Conservation (phyloP, 129 eudicot genomes). For the Ambrosia artemisiifolia region DNA sequence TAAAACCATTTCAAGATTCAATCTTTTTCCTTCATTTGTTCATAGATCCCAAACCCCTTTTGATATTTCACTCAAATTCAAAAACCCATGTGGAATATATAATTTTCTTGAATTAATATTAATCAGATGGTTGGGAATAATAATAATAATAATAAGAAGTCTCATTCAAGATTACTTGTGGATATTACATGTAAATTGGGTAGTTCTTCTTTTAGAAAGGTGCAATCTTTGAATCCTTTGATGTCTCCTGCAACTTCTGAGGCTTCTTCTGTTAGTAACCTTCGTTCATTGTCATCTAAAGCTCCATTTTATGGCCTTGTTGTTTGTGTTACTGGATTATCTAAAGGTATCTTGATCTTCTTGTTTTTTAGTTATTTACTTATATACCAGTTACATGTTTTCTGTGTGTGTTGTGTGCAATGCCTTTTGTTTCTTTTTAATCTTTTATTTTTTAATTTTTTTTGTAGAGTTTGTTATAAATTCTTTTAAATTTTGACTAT, state of each 20-base stretch:
- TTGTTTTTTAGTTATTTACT: background rate
- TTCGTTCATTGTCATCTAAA: slow-evolving; percentile 12
- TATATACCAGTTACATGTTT: background rate
- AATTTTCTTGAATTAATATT: background rate
- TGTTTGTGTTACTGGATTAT: slow-evolving; percentile 86
- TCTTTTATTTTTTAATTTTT: too few species aligned
- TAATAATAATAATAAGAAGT: slow-evolving; percentile 22
- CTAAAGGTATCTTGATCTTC: slow-evolving; percentile 56
- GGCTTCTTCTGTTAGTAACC: slow-evolving; percentile 29
- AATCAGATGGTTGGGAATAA: slow-evolving; percentile 45
- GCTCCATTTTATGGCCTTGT: slow-evolving; percentile 76
- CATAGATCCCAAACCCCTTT: slow-evolving; percentile 21
- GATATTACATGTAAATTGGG: slow-evolving; percentile 49
- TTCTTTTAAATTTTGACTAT: too few species aligned
- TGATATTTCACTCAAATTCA: background rate
- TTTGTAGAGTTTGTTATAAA: too few species aligned
- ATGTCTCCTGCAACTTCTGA: slow-evolving; percentile 49
- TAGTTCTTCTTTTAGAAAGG: slow-evolving; percentile 42
- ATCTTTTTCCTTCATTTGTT: background rate
- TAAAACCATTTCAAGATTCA: background rate
- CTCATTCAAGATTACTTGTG: slow-evolving; percentile 58
- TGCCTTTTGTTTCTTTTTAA: background rate
- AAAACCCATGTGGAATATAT: slow-evolving; percentile 13
- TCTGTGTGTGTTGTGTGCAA: background rate
- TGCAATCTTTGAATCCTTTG: slow-evolving; percentile 36